These are phyloP conservation scores for Juglanconis oblonga DNA, from an alignment of 2,329 filamentous ascomycete species.

Conservation along the genomic window DNA sequence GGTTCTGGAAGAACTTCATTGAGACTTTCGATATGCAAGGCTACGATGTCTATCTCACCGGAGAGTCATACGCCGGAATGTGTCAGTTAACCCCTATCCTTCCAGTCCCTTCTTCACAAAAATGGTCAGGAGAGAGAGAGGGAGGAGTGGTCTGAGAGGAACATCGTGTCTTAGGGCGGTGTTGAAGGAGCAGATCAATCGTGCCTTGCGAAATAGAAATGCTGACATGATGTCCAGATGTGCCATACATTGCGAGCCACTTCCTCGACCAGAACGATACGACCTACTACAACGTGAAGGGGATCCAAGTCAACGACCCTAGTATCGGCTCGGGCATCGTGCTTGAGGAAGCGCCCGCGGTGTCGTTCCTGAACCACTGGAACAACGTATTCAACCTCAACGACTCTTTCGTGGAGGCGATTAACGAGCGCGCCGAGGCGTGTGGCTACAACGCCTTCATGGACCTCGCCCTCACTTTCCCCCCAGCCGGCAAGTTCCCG, in stretches of 20 bases:
- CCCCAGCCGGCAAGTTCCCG: slow-evolving; percentile 17
- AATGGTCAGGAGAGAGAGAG: no score
- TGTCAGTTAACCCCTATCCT: slow-evolving; percentile 24
- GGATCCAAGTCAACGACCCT: slow-evolving; percentile 68
- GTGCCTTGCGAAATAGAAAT: not conserved
- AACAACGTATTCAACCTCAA: slow-evolving; percentile 57
- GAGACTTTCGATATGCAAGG: slow-evolving; percentile 61
- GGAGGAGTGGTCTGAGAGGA: no score
- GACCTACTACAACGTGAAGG: slow-evolving; percentile 62
- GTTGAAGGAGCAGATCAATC: no score
- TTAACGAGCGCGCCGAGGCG: slow-evolving; percentile 46
- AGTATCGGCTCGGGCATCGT: slow-evolving; percentile 48
- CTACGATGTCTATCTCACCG: slow-evolving; percentile 66
- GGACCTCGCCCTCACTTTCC: slow-evolving; percentile 48
- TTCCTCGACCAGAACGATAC: slow-evolving; percentile 65
- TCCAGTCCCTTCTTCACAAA: not conserved
- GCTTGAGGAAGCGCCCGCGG: slow-evolving; percentile 42
- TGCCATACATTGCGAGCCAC: slow-evolving; percentile 66
- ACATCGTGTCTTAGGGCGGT: no score
- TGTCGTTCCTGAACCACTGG: slow-evolving; percentile 57
- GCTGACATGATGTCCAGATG: slow-evolving; percentile 27
- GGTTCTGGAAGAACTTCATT: slow-evolving; percentile 73
- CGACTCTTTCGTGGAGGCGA: slow-evolving; percentile 44
- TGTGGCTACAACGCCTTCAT: slow-evolving; percentile 61
- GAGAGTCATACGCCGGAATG: slow-evolving; percentile 59